Percentiles rank a stretch among this genome's conserved stretches.
Evolutionary conservation across 768 basidiomycete genomes (phyloP).

Genomic region (Phanerochaete sordida): DNA sequence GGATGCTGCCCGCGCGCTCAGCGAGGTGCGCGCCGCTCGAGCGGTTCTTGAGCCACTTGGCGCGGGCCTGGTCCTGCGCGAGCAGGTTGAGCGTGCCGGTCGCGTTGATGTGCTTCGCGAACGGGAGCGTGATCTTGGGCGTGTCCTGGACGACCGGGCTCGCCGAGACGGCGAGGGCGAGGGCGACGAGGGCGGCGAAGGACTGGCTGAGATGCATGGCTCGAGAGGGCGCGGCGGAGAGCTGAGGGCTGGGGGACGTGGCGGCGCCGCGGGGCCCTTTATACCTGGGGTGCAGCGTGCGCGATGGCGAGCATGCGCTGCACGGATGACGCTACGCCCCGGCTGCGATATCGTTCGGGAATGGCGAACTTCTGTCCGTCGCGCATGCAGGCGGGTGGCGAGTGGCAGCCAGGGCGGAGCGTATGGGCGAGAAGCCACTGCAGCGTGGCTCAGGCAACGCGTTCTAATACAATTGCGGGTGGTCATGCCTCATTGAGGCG

Average conservation of each 20-base stretch:
- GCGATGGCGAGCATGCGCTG: background rate
- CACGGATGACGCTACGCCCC: background rate
- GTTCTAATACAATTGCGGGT: background rate
- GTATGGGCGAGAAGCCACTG: background rate
- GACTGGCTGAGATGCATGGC: slow-evolving; percentile 20
- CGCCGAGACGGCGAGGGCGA: slow-evolving; percentile 21
- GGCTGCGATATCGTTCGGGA: background rate
- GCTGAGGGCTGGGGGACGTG: slow-evolving; percentile 6
- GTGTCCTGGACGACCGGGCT: slow-evolving; percentile 22
- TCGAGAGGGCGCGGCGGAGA: background rate
- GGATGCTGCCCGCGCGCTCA: slow-evolving; percentile 24
- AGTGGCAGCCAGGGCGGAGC: background rate
- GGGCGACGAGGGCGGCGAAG: slow-evolving; percentile 22
- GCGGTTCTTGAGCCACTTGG: slow-evolving; percentile 37
- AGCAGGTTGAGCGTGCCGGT: slow-evolving; percentile 47
- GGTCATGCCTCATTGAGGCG: background rate
- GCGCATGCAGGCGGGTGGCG: background rate
- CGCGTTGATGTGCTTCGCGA: slow-evolving; percentile 53
- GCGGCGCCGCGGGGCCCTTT: too few relatives aligned
- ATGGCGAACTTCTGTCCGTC: background rate
- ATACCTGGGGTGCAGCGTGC: background rate
- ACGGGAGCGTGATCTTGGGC: slow-evolving; percentile 36
- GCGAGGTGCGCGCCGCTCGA: slow-evolving; percentile 29
- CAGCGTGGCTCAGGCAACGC: background rate
- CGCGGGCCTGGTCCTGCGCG: slow-evolving; percentile 48